Conservation (phyloP, 129 eudicot genomes). For the sunflower (Helianthus annuus) region HanXRQr2.0-SUNRISE NC_035440.2:125295791-125296290, state of each 20-base stretch:
- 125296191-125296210: slow-evolving; percentile 13
- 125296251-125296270: slow-evolving; percentile 13
- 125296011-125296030: slow-evolving; percentile 75
- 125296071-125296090: slow-evolving; percentile 97
- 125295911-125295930: not conserved
- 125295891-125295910: slow-evolving; percentile 1
- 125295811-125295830: not conserved
- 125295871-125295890: not conserved
- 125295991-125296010: slow-evolving; percentile 98
- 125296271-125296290: slow-evolving; percentile 39
- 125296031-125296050: slow-evolving; percentile 89
- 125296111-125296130: slow-evolving; percentile 95
- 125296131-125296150: slow-evolving; percentile 85
- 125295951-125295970: slow-evolving; percentile 1
- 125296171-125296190: slow-evolving; percentile 91
- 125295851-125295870: not conserved
- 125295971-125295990: slow-evolving; percentile 12
- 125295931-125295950: slow-evolving; percentile 1
- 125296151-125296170: slow-evolving; percentile 97
- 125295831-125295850: not conserved
- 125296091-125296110: slow-evolving; percentile 94
- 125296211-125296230: slow-evolving; percentile 5
- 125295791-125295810: not conserved
- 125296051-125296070: slow-evolving; percentile 96
- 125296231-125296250: not conserved